phyloP scores from a whole-genome alignment of 371 early-diverging fungal genomes.

The Amoeboaphelidium protococcarum region DNA sequence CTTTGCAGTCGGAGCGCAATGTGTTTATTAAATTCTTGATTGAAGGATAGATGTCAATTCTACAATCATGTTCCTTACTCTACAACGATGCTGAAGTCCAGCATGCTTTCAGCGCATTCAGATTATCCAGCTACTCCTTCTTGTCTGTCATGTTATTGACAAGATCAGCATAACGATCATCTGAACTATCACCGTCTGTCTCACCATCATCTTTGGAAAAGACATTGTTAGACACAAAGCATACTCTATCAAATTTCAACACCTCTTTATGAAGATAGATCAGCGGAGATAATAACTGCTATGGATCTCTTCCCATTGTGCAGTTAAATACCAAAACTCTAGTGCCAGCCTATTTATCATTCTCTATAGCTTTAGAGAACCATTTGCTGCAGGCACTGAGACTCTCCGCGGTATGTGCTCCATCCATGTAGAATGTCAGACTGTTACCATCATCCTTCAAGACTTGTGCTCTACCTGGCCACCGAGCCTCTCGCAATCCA shows the following conservation, averaged over 20 bases:
- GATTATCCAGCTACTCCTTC: not conserved
- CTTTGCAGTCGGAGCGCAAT: not conserved
- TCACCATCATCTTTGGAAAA: not conserved
- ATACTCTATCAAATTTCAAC: too few relatives aligned
- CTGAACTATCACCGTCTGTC: not conserved
- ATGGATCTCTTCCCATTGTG: not conserved
- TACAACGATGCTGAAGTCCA: not conserved
- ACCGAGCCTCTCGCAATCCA: conserved; percentile 34
- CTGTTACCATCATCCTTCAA: conserved; percentile 8
- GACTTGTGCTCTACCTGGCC: conserved; percentile 74
- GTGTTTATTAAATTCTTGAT: too few relatives aligned
- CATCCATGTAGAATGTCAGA: conserved; percentile 54
- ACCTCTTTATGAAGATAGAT: too few relatives aligned
- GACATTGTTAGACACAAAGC: too few relatives aligned
- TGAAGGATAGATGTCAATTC: too few relatives aligned
- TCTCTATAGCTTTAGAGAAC: conserved; percentile 1
- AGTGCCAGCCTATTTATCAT: not conserved
- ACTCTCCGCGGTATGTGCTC: conserved; percentile 81
- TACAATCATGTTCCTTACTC: not conserved
- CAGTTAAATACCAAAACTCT: not conserved
- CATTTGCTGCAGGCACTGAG: conserved; percentile 16
- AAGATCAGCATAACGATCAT: not conserved
- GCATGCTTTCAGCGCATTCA: not conserved
- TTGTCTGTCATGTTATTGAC: not conserved
- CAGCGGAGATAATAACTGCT: too few relatives aligned